These are phyloP conservation scores for Lichtheimia corymbifera DNA, from an alignment of 371 early-diverging fungal genomes.

Conservation along the genomic window DNA sequence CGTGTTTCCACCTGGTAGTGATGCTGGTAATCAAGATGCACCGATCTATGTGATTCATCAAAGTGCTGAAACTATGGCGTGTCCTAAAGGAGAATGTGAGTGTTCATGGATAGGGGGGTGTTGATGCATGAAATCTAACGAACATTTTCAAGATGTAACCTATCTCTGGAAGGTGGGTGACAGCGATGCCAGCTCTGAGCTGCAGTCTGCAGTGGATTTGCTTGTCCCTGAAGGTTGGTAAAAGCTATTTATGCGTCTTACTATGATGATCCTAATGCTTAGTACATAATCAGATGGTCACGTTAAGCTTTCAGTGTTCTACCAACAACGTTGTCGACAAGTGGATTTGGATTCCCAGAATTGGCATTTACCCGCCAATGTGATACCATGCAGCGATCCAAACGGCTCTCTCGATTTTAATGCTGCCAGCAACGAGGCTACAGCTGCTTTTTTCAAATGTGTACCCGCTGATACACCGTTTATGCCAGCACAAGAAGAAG, in stretches of 20 bases:
- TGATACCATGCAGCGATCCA: slow-evolving; percentile 46
- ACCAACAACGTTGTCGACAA: slow-evolving; percentile 46
- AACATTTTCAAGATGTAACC: slow-evolving; percentile 21
- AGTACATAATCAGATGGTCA: not conserved
- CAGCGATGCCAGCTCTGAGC: slow-evolving; percentile 26
- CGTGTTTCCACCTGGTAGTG: slow-evolving; percentile 42
- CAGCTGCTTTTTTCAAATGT: slow-evolving; percentile 46
- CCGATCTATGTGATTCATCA: slow-evolving; percentile 59
- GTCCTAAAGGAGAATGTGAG: slow-evolving; percentile 66
- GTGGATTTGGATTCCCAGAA: slow-evolving; percentile 23
- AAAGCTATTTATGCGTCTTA: too few species aligned
- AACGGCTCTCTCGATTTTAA: slow-evolving; percentile 51
- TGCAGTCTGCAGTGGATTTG: slow-evolving; percentile 22
- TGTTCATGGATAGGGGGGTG: not conserved
- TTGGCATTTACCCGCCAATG: slow-evolving; percentile 43
- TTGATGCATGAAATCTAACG: too few species aligned
- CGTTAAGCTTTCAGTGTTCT: slow-evolving; percentile 40
- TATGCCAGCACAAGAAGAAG: slow-evolving; percentile 50
- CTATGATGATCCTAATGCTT: too few species aligned
- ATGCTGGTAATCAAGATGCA: slow-evolving; percentile 50
- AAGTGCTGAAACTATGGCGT: slow-evolving; percentile 62
- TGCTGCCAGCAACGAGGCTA: slow-evolving; percentile 50
- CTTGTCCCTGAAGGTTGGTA: slow-evolving; percentile 23
- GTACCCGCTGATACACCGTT: slow-evolving; percentile 49
- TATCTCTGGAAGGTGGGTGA: slow-evolving; percentile 32